Conservation (phyloP, 2,329 filamentous ascomycete genomes). For the Pseudogymnoascus sp. region DNA sequence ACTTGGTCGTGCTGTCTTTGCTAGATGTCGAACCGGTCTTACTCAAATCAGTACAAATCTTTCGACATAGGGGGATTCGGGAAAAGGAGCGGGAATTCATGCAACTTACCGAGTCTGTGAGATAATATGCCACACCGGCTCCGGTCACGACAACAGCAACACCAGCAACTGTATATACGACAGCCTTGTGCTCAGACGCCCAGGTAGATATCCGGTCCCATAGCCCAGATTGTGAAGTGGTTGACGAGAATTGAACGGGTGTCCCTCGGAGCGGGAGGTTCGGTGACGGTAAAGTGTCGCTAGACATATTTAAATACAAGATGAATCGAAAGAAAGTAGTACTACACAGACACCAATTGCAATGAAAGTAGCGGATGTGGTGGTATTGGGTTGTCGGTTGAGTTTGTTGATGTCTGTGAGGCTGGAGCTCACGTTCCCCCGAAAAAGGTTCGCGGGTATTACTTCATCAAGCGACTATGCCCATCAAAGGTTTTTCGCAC, state of each 20-base stretch:
- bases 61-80: neutral
- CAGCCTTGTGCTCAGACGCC: constrained; percentile 91
- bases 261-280: constrained; percentile 1
- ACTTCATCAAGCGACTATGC: neutral
- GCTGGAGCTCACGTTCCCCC: neutral
- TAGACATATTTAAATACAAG: constrained; percentile 12
- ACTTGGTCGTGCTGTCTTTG: neutral
- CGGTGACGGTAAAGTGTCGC: constrained; percentile 1
- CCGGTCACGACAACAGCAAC: constrained; percentile 86
- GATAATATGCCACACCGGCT: constrained; percentile 88
- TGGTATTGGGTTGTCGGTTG: neutral
- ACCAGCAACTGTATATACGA: constrained; percentile 93
- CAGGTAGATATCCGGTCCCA: constrained; percentile 89
- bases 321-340: constrained; percentile 8
- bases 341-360: constrained; percentile 3
- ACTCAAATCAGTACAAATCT: constrained; percentile 9
- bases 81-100: constrained; percentile 2
- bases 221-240: constrained; percentile 25
- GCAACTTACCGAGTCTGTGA: constrained; percentile 51
- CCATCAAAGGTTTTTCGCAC: constrained; percentile 3
- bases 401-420: constrained; percentile 10
- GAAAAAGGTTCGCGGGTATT: constrained; percentile 12
- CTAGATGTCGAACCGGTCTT: constrained; percentile 6
- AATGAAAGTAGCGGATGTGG: constrained; percentile 6
- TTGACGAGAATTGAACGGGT: constrained; percentile 22